Base-by-base conservation (phyloP, 176 grass and related monocot species). In the Oryza meyeriana region DNA sequence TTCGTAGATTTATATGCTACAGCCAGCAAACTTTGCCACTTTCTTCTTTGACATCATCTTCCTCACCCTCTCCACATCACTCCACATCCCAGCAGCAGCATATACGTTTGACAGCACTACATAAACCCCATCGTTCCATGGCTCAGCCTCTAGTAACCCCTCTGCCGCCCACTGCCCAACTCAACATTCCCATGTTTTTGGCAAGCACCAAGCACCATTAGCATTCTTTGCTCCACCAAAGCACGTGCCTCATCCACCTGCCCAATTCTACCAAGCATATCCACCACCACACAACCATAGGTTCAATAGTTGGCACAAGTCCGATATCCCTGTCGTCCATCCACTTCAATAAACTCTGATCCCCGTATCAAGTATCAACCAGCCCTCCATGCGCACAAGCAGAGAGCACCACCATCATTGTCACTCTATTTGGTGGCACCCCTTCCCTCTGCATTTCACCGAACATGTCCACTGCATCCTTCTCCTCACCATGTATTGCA, bases 211-310 rank as follows among this genome's bases (percentile, higher is more conserved):
- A 86, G 79, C 71, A 94, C 29, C 40, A 85, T 84, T n/a, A 33
- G 79, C 85, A 88, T 90, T 50, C 85, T 67, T 26, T 63, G 33
- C 58, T 88, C 85, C 18, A 88, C 85, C 72, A 83, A 35, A 12
- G 66, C 78, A 52, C 42, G 38, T 6, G 69, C 78, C 74, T 93
- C 78, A 1, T 79, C 85, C 81, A 90, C 14, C 29, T 39, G 48
- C 7, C 85, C 87, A 59, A 87, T 32, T 84, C 34, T 90, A 72
- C 88, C 74, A 2, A 93, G 67, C 91, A 87, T 90, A 71, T 93
- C 91, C 75, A n/a, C n/a, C n/a, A n/a, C n/a, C n/a, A n/a, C n/a
- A n/a, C n/a, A n/a, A n/a, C n/a, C 36, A 10, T 86, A 90, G 76
- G 82, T 29, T 81, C 70, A 11, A 80, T 25, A 0, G 79, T 88